Conservation (phyloP, 345 rosid genomes). For the Boechera retrofracta region DNA sequence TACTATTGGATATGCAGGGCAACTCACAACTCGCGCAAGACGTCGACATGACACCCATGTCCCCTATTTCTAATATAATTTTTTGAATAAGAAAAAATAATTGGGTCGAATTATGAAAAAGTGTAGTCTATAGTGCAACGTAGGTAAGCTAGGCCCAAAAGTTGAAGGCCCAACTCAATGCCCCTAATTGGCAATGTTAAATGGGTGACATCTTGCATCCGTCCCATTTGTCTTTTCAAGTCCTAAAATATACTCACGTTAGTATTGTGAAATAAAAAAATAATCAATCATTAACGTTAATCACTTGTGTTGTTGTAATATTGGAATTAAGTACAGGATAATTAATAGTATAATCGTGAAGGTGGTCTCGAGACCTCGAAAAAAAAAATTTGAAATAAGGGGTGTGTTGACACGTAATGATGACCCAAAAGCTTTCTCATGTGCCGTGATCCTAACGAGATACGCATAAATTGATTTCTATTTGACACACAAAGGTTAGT, state of each 20-base stretch:
- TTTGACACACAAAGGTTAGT: constrained; percentile 2
- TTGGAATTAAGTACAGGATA: background rate
- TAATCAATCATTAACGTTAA: constrained; percentile 1
- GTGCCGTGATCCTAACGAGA: constrained; percentile 46
- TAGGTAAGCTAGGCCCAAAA: constrained; percentile 5
- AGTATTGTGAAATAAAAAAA: background rate
- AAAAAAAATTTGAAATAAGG: constrained; percentile 18
- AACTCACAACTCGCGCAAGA: constrained; percentile 22
- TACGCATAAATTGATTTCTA: constrained; percentile 17
- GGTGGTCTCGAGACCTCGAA: constrained; percentile 39
- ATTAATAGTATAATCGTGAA: constrained; percentile 7
- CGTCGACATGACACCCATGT: constrained; percentile 13
- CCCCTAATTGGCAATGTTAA: background rate
- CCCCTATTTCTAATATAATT: background rate
- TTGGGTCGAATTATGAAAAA: background rate
- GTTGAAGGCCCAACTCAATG: background rate
- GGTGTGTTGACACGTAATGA: constrained; percentile 42
- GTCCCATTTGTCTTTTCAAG: background rate
- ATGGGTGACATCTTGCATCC: background rate
- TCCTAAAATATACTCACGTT: too few species aligned
- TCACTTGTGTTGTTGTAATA: constrained; percentile 7
- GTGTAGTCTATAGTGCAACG: background rate
- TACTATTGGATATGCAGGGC: background rate
- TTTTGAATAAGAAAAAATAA: background rate
- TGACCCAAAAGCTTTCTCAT: constrained; percentile 34